These are phyloP conservation scores for Vigna angularis DNA, from an alignment of 306 rosid genomes.

Conservation along the genomic window DNA sequence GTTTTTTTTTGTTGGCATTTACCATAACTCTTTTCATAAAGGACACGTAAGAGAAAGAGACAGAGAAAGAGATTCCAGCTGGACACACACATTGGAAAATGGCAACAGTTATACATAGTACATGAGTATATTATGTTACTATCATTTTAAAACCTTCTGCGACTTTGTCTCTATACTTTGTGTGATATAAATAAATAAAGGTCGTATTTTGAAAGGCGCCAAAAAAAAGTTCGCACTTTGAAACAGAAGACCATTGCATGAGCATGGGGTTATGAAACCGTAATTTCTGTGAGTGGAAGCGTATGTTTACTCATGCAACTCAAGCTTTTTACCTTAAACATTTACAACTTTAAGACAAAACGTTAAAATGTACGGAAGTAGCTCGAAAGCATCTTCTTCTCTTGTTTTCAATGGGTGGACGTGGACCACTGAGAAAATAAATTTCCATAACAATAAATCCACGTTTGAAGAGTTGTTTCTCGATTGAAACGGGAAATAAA, in stretches of 20 bases:
- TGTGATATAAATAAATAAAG: constrained; percentile 32
- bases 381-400: constrained; percentile 6
- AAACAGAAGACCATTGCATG: constrained; percentile 29
- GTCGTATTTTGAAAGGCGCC: constrained; percentile 4
- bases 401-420: constrained; percentile 41
- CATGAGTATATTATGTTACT: constrained; percentile 26
- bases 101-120: constrained; percentile 33
- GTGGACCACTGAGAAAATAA: constrained; percentile 38
- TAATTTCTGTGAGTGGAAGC: background rate
- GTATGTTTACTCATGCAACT: constrained; percentile 11
- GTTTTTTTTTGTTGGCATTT: constrained; percentile 1
- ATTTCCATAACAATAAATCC: background rate
- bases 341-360: background rate
- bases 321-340: background rate
- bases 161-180: constrained; percentile 41
- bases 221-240: constrained; percentile 29
- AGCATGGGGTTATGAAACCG: constrained; percentile 31
- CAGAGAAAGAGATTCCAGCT: constrained; percentile 34
- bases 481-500: constrained; percentile 6
- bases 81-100: constrained; percentile 31
- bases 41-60: background rate
- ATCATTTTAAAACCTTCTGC: constrained; percentile 32
- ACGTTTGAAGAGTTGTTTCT: constrained; percentile 24
- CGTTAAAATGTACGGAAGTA: background rate
- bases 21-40: constrained; percentile 12